Percentiles rank a stretch among this genome's conserved stretches.
These are phyloP conservation scores for Biancaea sappan DNA, from an alignment of 306 rosid species.

Conservation along the genomic window DNA sequence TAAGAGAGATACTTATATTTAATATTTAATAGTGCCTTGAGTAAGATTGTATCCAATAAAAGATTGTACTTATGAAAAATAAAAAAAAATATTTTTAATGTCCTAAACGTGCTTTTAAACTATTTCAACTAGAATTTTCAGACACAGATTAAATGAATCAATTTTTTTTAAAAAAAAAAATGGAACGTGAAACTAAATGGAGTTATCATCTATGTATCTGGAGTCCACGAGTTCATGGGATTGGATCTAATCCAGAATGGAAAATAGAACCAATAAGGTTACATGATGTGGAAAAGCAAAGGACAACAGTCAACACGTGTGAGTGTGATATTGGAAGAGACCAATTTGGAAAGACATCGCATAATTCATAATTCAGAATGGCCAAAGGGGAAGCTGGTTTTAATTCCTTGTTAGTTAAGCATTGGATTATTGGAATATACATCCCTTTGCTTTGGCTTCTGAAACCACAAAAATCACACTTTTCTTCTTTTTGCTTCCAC, in stretches of 20 bases:
- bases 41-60: no score
- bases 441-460: conserved; percentile 42
- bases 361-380: not conserved
- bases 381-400: conserved; percentile 30
- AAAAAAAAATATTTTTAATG: no score
- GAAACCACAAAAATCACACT: conserved; percentile 38
- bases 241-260: conserved; percentile 46
- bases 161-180: no score
- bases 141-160: no score
- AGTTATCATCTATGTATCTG: no score
- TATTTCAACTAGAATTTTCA: no score
- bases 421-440: conserved; percentile 32
- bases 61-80: no score
- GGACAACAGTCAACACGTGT: conserved; percentile 12
- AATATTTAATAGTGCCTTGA: no score
- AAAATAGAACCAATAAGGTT: conserved; percentile 21
- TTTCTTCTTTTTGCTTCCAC: conserved; percentile 33
- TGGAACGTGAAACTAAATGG: no score
- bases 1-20: no score
- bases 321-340: conserved; percentile 11
- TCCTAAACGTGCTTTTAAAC: no score
- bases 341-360: no score
- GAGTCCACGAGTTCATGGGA: conserved; percentile 38
- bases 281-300: conserved; percentile 36
- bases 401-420: conserved; percentile 71